Conservation (phyloP, 2,329 filamentous ascomycete species). For the Laburnicola sp. region DNA sequence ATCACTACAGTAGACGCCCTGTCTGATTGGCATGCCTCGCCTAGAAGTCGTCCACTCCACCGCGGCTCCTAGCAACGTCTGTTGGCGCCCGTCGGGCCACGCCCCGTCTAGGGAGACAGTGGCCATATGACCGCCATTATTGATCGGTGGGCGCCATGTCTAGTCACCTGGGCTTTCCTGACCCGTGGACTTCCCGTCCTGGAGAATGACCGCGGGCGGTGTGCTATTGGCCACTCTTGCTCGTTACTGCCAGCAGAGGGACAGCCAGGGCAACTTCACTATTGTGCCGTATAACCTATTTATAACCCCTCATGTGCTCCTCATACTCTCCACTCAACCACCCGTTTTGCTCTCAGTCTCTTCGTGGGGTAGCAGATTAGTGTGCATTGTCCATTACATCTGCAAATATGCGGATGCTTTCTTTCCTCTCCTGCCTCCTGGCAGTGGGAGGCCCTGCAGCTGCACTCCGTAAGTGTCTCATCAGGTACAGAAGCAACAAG, state of each 20-base stretch:
- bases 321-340: conserved; percentile 7
- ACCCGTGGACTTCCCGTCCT: not conserved
- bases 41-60: not conserved
- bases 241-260: not conserved
- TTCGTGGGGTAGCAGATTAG: conserved; percentile 1
- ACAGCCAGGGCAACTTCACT: not conserved
- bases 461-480: conserved; percentile 19
- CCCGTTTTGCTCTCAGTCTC: conserved; percentile 7
- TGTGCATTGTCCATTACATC: not conserved
- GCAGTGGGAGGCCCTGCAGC: conserved; percentile 29
- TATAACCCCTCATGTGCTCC: not conserved
- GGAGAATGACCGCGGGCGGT: not conserved
- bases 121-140: conserved; percentile 5
- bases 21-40: conserved; percentile 4
- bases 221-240: conserved; percentile 1
- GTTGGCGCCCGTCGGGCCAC: not conserved
- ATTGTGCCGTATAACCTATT: conserved; percentile 8
- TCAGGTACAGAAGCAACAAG: not conserved
- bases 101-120: not conserved
- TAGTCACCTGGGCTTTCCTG: conserved; percentile 6
- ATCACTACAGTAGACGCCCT: not conserved
- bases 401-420: conserved; percentile 29
- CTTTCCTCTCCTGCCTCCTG: conserved; percentile 35
- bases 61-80: not conserved
- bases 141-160: not conserved